Evolutionary conservation across 805 yeast genomes (phyloP).

Genomic region (Candida golubevii): DNA sequence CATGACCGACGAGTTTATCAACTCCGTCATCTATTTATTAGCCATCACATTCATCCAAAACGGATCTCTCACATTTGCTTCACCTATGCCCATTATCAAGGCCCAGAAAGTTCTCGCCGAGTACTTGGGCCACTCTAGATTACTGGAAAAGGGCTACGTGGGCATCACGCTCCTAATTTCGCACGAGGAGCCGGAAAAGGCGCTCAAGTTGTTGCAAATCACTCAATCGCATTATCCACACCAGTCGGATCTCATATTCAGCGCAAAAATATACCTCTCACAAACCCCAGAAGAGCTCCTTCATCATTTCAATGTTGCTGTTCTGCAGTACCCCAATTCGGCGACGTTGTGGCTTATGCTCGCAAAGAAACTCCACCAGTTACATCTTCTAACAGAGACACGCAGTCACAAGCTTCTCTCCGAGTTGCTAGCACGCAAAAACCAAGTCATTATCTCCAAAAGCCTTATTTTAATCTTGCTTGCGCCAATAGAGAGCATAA

Average conservation of each 20-base stretch:
- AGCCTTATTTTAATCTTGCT: conserved; percentile 28
- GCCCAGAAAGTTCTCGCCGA: conserved; percentile 29
- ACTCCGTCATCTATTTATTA: conserved; percentile 20
- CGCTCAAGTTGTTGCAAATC: conserved; percentile 23
- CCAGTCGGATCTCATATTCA: conserved; percentile 22
- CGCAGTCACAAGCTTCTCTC: conserved; percentile 25
- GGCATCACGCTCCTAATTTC: conserved; percentile 33
- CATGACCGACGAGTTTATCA: conserved; percentile 13
- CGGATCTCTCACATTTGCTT: conserved; percentile 4
- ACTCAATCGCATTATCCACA: conserved; percentile 24
- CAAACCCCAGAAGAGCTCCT: conserved; percentile 32
- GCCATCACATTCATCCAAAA: conserved; percentile 17
- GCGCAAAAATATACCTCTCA: conserved; percentile 26
- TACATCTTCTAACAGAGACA: conserved; percentile 28
- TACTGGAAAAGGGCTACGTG: conserved; percentile 31
- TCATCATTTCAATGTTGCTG: conserved; percentile 29
- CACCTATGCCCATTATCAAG: conserved; percentile 15
- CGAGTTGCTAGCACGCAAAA: conserved; percentile 22
- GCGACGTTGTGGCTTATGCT: conserved; percentile 35
- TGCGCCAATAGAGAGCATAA: conserved; percentile 26
- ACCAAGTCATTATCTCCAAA: conserved; percentile 27
- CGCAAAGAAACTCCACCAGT: conserved; percentile 27
- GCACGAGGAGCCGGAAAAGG: conserved; percentile 22
- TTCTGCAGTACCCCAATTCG: conserved; percentile 20
- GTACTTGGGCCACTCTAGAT: conserved; percentile 15